Percentiles rank a stretch among this genome's conserved stretches.
Evolutionary conservation across 2,329 filamentous ascomycete genomes (phyloP).

Genomic region (Aurifilum marmelostoma): DNA sequence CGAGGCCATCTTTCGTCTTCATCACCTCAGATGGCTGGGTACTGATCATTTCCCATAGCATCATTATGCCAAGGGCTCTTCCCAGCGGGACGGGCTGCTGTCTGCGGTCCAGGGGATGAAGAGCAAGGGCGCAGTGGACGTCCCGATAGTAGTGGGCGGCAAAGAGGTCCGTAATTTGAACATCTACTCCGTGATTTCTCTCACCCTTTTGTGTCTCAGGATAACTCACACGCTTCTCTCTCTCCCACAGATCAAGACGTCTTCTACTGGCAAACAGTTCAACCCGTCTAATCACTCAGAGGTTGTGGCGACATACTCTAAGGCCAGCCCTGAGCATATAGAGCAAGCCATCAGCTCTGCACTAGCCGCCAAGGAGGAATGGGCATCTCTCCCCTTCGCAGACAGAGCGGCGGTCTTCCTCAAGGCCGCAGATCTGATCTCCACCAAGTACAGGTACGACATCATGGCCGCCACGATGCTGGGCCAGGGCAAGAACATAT

Average conservation of each 20-base stretch:
- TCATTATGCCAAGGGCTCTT: conserved; percentile 83
- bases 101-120: conserved; percentile 73
- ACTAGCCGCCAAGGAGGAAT: conserved; percentile 80
- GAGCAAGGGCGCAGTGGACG: conserved; percentile 70
- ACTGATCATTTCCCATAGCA: conserved; percentile 57
- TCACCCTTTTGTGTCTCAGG: neutral
- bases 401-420: conserved; percentile 93
- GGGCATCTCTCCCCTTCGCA: conserved; percentile 85
- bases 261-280: conserved; percentile 68
- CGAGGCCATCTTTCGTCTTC: conserved; percentile 4
- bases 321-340: conserved; percentile 77
- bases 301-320: conserved; percentile 81
- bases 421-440: conserved; percentile 90
- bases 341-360: conserved; percentile 80
- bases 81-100: conserved; percentile 75
- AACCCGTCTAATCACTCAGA: conserved; percentile 82
- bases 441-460: conserved; percentile 93
- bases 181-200: neutral
- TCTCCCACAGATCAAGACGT: conserved; percentile 63
- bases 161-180: conserved; percentile 65
- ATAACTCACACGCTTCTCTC: conserved; percentile 24
- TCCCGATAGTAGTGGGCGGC: conserved; percentile 83
- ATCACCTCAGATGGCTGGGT: neutral
- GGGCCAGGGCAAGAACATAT: conserved; percentile 96
- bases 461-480: conserved; percentile 96